Evolutionary conservation across 208 protist species (phyloP).

Genomic region (Borovskyia barvae): DNA sequence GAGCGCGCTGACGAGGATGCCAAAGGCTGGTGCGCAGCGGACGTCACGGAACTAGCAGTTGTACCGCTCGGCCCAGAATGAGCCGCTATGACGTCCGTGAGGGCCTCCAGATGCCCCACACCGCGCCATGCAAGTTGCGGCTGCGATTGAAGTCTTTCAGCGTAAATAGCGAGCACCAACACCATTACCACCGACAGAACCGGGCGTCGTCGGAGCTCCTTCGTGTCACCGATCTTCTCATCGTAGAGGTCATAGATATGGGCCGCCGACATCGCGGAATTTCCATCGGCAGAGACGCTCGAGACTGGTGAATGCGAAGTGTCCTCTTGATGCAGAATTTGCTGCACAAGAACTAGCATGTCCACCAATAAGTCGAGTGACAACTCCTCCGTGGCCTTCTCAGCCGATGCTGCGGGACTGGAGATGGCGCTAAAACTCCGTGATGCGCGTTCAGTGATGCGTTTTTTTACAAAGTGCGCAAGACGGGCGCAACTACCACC

Average conservation of each 20-base stretch:
- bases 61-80: background rate
- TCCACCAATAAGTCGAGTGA: constrained; percentile 25
- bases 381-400: background rate
- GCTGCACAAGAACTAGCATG: constrained; percentile 18
- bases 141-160: constrained; percentile 8
- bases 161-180: constrained; percentile 42
- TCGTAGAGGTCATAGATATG: constrained; percentile 21
- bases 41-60: background rate
- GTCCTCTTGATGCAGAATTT: constrained; percentile 17
- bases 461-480: constrained; percentile 11
- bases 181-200: constrained; percentile 44
- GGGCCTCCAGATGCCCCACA: constrained; percentile 28
- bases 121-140: constrained; percentile 30
- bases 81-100: constrained; percentile 20
- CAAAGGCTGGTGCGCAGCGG: background rate
- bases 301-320: no score
- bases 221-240: constrained; percentile 11
- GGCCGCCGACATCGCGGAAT: background rate
- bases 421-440: background rate
- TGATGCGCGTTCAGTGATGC: background rate
- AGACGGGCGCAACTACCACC: no score
- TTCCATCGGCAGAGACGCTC: background rate
- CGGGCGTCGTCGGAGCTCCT: constrained; percentile 24
- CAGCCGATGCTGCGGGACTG: background rate
- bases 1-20: background rate